These are phyloP conservation scores for Arctium minus DNA, from an alignment of 129 eudicot genomes.

Conservation along the genomic window DNA sequence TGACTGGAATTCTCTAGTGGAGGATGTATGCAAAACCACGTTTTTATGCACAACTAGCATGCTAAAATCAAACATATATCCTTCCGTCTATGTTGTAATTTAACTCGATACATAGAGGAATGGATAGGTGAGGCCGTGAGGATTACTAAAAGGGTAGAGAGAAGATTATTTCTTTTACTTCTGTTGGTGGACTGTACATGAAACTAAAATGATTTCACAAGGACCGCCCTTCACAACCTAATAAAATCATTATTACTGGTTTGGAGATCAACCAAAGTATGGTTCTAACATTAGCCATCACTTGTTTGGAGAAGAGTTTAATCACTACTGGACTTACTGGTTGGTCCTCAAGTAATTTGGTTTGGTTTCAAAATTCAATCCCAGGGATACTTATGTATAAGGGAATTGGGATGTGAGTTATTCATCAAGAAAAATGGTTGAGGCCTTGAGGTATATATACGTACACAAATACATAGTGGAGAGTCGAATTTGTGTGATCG, in stretches of 20 bases:
- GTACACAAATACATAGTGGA: too few relatives aligned
- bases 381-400: background rate
- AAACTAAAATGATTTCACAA: background rate
- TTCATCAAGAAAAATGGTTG: background rate
- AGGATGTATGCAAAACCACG: background rate
- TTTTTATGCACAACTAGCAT: background rate
- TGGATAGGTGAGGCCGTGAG: background rate
- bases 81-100: background rate
- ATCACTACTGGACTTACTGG: background rate
- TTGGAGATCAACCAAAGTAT: background rate
- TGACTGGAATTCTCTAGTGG: background rate
- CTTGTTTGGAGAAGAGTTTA: too few relatives aligned
- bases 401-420: background rate
- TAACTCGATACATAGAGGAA: background rate
- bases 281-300: background rate
- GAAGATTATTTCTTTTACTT: too few relatives aligned
- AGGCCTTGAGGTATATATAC: too few relatives aligned
- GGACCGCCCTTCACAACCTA: background rate
- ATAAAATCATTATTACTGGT: background rate
- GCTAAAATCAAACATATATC: background rate
- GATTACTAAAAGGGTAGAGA: background rate
- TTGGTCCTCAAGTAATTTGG: too few relatives aligned
- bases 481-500: too few relatives aligned
- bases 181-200: background rate
- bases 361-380: too few relatives aligned